Conservation (phyloP, 2,329 filamentous ascomycete species). For the Arthrobotrys entomopaga region DNA sequence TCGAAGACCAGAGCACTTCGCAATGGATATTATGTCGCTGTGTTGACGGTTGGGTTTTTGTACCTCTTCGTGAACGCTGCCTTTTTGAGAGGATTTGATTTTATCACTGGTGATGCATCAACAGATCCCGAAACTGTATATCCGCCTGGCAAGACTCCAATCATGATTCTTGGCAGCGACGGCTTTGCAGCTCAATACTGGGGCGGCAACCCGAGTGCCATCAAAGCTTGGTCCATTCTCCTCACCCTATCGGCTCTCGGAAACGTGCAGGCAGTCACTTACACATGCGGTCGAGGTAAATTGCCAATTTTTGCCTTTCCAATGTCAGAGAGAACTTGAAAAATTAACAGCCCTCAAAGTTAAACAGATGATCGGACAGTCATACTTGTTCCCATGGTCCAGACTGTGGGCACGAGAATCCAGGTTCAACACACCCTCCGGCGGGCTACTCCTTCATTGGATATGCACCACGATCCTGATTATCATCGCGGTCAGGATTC, state of each 20-base stretch:
- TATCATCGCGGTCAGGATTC: constrained; percentile 28
- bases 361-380: constrained; percentile 62
- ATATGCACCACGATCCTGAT: constrained; percentile 60
- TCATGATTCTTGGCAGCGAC: constrained; percentile 22
- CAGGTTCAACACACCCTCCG: constrained; percentile 61
- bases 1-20: constrained; percentile 60
- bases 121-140: neutral
- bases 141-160: constrained; percentile 7
- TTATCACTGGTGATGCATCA: constrained; percentile 10
- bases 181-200: constrained; percentile 43
- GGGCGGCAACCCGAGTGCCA: constrained; percentile 15
- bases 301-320: neutral
- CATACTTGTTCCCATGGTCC: constrained; percentile 61
- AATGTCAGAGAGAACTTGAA: too few relatives aligned
- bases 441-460: constrained; percentile 62
- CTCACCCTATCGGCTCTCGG: constrained; percentile 56
- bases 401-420: constrained; percentile 62
- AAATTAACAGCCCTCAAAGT: constrained; percentile 55
- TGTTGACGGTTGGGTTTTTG: constrained; percentile 60
- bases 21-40: constrained; percentile 61
- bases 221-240: constrained; percentile 32
- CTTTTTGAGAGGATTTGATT: constrained; percentile 59
- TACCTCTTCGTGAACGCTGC: constrained; percentile 62
- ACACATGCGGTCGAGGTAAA: constrained; percentile 44
- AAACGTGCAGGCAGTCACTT: constrained; percentile 60